Base-by-base conservation (phyloP, 768 basidiomycete species). In the Gelatoporia subvermispora region DNA sequence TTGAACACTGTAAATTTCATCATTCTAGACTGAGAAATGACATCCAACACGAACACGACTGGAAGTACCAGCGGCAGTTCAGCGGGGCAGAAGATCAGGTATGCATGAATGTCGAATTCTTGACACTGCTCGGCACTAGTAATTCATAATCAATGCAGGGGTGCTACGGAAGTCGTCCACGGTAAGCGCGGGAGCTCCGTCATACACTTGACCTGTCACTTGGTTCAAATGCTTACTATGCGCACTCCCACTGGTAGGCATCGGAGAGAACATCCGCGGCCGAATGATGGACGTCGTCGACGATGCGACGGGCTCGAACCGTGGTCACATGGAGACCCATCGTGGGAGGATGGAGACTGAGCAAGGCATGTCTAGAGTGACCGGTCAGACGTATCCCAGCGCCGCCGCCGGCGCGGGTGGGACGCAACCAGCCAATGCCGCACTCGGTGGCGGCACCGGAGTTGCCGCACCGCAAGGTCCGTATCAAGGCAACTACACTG, bases 201-300 rank as follows among this genome's bases (percentile, higher is more conserved):
- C 28, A 31, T 31, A 31, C 28, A 31, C 28, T 31, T 8, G 18
- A 34, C 44, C 7, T 15, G 43, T n/a, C 43, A 24, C 18, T 17
- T 7, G 4, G 20, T 18, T 1, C 21, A 17, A 25, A 34, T 17
- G 18, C 21, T 34, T 31, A 21, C 25, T 10, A 25, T 4, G 1
- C 3, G 38, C 18, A n/a, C 28, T 11, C 34, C 25, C 39, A 52
- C 36, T 37, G 21, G 22, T 45, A 55, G 51, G 55, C 5, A 18
- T 56, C 20, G 49, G 52, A 9, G 52, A 56, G 3, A 53, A 51
- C 35, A 17, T 56, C 47, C 45, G 47, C 17, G 55, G 55, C 24
- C 44, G 47, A 20, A 21, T 53, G 22, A 41, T 56, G 46, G 34
- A 45, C 23, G 41, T 45, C 24, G 24, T 53, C 38, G 49, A 53